These are phyloP conservation scores for Moesziomyces parantarcticus DNA, from an alignment of 1,284 basidiomycete species.

Conservation along the genomic window DNA sequence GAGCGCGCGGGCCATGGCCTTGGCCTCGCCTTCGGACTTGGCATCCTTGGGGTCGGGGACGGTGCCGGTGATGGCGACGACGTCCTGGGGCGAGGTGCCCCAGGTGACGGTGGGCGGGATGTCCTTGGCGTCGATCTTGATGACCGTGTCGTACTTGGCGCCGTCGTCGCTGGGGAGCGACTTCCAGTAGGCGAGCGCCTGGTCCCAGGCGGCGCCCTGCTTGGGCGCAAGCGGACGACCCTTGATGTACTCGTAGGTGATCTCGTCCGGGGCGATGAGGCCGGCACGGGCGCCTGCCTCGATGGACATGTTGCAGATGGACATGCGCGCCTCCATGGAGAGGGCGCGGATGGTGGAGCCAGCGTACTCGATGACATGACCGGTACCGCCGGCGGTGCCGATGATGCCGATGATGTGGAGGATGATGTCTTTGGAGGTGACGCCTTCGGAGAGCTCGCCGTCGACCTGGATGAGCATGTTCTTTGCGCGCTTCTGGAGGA, in stretches of 20 bases:
- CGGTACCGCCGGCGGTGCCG: conserved; percentile 67
- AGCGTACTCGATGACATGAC: conserved; percentile 64
- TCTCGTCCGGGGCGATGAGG: conserved; percentile 65
- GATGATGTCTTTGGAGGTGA: conserved; percentile 67
- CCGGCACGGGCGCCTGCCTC: conserved; percentile 67
- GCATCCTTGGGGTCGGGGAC: conserved; percentile 63
- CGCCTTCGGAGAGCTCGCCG: conserved; percentile 61
- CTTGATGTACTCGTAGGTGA: conserved; percentile 65
- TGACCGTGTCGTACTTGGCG: conserved; percentile 63
- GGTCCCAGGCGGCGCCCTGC: conserved; percentile 60
- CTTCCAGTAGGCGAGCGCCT: conserved; percentile 63
- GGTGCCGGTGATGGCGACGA: conserved; percentile 62
- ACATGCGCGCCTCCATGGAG: conserved; percentile 66
- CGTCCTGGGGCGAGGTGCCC: conserved; percentile 65
- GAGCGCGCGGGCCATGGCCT: conserved; percentile 57
- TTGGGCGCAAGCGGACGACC: conserved; percentile 64
- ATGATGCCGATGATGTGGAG: conserved; percentile 66
- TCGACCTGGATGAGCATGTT: conserved; percentile 67
- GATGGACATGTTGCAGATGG: conserved; percentile 68
- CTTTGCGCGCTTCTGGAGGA: conserved; percentile 65
- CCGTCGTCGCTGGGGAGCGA: conserved; percentile 61
- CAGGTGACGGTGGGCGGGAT: conserved; percentile 66
- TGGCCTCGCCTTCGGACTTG: conserved; percentile 52
- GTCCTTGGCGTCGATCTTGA: conserved; percentile 63
- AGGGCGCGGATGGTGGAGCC: conserved; percentile 62